Evolutionary conservation across 192 early-diverging fungal species (phyloP).

Genomic region (Thoreauomyces humboldtii): DNA sequence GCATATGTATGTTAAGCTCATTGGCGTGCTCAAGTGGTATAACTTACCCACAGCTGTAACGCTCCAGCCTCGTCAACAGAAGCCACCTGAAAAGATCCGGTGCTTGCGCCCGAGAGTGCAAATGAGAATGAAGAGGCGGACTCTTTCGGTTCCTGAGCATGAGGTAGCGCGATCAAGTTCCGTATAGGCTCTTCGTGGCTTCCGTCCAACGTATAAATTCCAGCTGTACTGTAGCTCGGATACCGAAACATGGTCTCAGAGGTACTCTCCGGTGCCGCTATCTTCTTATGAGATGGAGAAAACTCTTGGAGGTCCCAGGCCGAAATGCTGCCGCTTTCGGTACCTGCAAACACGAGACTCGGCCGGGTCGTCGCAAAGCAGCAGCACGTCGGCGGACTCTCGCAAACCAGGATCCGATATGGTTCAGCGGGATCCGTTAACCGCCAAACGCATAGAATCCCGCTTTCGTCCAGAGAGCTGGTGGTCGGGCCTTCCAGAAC

Average conservation of each 20-base stretch:
- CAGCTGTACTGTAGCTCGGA: constrained; percentile 41
- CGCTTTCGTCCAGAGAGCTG: constrained; percentile 14
- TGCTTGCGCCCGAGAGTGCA: neutral
- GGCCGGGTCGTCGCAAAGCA: constrained; percentile 29
- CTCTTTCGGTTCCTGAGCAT: constrained; percentile 6
- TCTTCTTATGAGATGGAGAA: constrained; percentile 10
- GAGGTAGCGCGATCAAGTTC: constrained; percentile 17
- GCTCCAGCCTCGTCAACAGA: constrained; percentile 39
- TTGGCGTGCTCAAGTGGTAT: no score
- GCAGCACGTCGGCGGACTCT: constrained; percentile 27
- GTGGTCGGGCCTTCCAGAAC: neutral
- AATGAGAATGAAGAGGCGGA: neutral
- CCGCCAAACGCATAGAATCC: constrained; percentile 36
- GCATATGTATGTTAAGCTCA: no score
- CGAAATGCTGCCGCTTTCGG: constrained; percentile 40
- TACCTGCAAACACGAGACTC: constrained; percentile 43
- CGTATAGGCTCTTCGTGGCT: constrained; percentile 26
- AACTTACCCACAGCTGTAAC: constrained; percentile 42
- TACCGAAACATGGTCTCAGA: constrained; percentile 10
- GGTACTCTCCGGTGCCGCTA: neutral
- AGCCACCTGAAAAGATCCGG: constrained; percentile 33
- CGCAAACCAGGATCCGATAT: constrained; percentile 37
- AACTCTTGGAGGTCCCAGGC: constrained; percentile 44
- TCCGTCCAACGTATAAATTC: constrained; percentile 26
- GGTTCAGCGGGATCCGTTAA: constrained; percentile 32